Conservation (phyloP, 257 asterid species). For the Nicotiana tabacum region DNA sequence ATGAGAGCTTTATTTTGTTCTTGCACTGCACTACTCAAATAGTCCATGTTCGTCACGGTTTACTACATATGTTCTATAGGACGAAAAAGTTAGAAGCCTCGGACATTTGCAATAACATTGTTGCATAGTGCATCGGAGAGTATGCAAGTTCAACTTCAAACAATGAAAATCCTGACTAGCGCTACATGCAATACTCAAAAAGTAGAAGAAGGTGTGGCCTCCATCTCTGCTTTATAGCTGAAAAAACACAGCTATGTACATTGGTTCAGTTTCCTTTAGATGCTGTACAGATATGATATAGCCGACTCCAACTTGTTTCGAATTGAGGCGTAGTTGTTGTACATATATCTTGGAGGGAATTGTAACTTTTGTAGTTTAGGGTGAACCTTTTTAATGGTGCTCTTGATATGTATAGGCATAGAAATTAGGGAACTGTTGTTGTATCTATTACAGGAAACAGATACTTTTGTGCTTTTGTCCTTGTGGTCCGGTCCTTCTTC, state of each 20-base stretch:
- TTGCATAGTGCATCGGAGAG: not conserved
- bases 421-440: not conserved
- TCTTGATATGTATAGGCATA: conserved; percentile 1
- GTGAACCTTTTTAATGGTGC: not conserved
- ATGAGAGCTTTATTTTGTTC: not conserved
- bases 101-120: not conserved
- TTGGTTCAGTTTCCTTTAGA: conserved; percentile 9
- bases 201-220: not conserved
- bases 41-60: not conserved
- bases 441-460: not conserved
- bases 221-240: conserved; percentile 4
- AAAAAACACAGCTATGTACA: not conserved
- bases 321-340: not conserved
- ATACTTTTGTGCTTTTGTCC: not conserved
- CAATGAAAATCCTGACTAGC: not conserved
- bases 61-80: not conserved
- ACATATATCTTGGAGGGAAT: not conserved
- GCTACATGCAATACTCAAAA: not conserved
- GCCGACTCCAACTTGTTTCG: too few relatives aligned
- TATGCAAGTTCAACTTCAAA: not conserved
- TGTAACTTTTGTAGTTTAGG: not conserved
- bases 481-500: too few relatives aligned
- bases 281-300: not conserved
- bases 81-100: not conserved
- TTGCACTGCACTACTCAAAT: not conserved